Percentiles rank a stretch among this genome's conserved stretches.
Conservation (phyloP, 345 rosid genomes). For the Raphanus raphanistrum region DNA sequence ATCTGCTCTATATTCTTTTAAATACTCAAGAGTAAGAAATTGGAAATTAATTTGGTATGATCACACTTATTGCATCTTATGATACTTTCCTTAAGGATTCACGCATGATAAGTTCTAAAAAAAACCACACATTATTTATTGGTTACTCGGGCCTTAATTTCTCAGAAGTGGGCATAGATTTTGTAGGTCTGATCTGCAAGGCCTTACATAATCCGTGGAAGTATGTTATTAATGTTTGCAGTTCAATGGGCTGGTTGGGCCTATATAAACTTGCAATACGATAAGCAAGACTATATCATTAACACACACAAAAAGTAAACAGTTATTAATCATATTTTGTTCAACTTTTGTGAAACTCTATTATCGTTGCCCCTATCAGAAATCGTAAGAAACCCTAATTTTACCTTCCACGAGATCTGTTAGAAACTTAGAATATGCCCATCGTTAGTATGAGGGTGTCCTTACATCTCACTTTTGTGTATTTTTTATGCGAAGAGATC, state of each 20-base stretch:
- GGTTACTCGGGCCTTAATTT: background rate
- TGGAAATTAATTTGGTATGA: background rate
- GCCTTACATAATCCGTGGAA: constrained; percentile 3
- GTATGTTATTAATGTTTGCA: background rate
- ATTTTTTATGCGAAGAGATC: background rate
- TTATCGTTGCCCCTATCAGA: background rate
- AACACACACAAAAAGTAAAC: background rate
- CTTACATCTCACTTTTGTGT: background rate
- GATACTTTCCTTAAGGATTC: background rate
- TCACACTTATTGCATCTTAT: background rate
- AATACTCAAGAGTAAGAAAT: background rate
- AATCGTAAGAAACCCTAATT: background rate
- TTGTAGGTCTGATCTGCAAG: constrained; percentile 2
- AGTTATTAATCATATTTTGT: background rate
- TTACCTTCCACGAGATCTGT: background rate
- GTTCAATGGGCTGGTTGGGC: background rate
- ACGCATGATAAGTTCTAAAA: background rate
- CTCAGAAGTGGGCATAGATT: background rate
- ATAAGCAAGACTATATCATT: background rate
- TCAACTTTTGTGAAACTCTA: background rate
- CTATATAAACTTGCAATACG: background rate
- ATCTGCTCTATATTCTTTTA: background rate
- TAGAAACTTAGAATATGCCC: background rate
- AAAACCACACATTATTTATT: too few species aligned
- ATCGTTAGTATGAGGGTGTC: background rate